Conservation (phyloP, 2,329 filamentous ascomycete species). For the Esteya vermicola region DNA sequence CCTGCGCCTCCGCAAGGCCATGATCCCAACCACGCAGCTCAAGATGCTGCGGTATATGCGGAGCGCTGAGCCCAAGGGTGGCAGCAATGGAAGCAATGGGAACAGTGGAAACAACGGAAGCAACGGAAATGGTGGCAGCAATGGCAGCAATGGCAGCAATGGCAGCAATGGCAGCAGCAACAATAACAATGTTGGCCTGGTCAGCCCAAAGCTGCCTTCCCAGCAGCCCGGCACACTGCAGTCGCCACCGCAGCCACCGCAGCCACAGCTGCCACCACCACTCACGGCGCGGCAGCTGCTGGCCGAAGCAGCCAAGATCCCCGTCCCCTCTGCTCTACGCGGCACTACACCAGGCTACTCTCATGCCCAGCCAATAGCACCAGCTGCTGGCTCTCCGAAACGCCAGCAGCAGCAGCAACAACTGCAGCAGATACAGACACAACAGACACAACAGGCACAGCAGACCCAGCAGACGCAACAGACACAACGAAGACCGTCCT, state of each 20-base stretch:
- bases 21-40: constrained; percentile 12
- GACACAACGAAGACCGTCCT: not conserved
- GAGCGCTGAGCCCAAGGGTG: constrained; percentile 11
- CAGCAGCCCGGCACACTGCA: not conserved
- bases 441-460: too few species aligned
- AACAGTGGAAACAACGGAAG: too few species aligned
- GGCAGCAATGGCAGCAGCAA: constrained; percentile 4
- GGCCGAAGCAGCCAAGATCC: constrained; percentile 21
- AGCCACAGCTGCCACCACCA: constrained; percentile 16
- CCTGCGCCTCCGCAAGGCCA: constrained; percentile 5
- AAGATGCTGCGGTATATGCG: constrained; percentile 14
- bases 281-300: constrained; percentile 14
- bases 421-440: not conserved
- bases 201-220: constrained; percentile 5
- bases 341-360: constrained; percentile 8
- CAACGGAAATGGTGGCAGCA: too few species aligned
- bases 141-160: too few species aligned
- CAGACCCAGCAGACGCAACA: not conserved
- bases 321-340: constrained; percentile 19
- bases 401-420: not conserved
- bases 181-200: constrained; percentile 2
- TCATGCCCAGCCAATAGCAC: constrained; percentile 13
- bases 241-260: constrained; percentile 8
- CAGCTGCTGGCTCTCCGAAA: constrained; percentile 4
- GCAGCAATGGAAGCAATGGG: constrained; percentile 3